Base-by-base conservation (phyloP, 345 rosid species). In the Brassica carinata region DNA sequence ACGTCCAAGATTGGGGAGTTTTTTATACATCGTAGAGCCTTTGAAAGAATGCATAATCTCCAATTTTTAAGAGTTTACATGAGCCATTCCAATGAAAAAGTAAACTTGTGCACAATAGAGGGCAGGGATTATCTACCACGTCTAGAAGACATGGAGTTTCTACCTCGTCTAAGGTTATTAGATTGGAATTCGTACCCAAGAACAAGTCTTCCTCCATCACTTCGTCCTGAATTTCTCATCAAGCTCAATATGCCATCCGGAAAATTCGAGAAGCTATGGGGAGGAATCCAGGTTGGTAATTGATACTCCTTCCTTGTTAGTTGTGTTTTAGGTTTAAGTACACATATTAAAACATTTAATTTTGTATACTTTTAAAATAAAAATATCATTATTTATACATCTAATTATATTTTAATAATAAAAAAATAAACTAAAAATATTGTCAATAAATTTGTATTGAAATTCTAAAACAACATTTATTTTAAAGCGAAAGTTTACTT, bases 111-210 rank as follows among this genome's bases (percentile, higher is more conserved):
- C 65, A 61, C 65, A 61, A 0, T 61, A 23, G 65, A 26, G 65
- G 65, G 33, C 33, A 61, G 10, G 65, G 65, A 59, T 3, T 58
- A 8, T 58, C 29, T 58, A 19, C 29, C 29, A 8, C 64, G 64
- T 19, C 64, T 58, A 58, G 64, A 58, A 58, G 64, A 58, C 64
- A 55, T 55, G 61, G 61, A 59, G 33, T 26, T 23, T 61, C 33
- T 61, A 26, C 65, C 65, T 61, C 65, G 15, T 23, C 65, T 61
- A 61, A 61, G 33, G 33, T 61, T 61, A 26, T 5, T 61, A 26
- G 7, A 26, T 10, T 61, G 65, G 65, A 26, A 10, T 19, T 61
- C 65, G 10, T 61, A 61, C 15, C 33, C 65, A 61, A 33, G 65
- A 61, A 26, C 1, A 61, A 10, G n/a, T 61, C 65, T 61, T 61